Base-by-base conservation (phyloP, 2,329 filamentous ascomycete species). In the Blastomyces gilchristii region DNA sequence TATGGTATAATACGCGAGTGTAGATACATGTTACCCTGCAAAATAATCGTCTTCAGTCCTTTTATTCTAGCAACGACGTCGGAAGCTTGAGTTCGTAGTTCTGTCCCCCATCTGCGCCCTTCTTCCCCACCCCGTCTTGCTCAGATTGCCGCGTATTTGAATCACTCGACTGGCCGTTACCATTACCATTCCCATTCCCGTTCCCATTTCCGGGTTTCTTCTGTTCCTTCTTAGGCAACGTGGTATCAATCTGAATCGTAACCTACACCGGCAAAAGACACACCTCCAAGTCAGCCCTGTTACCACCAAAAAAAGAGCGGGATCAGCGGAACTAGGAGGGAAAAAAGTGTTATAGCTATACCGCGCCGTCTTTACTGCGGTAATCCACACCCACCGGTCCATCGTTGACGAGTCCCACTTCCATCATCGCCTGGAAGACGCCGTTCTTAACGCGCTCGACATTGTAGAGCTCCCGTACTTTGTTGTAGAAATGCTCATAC, bases 371-470 rank as follows among this genome's bases (percentile, higher is more conserved):
- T 69, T 80, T 75, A 76, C 80, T 83, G 75, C 76, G 76, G 75
- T 80, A 84, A 73, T 84, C 79, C 69, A 83, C 74, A 84, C 84
- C 80, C 83, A 87, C 85, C 78, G 85, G 85, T 71, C 85, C 85
- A 71, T 97, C 93, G 68, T 97, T 97, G 59, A 97, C 86, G 39
- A 97, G 77, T 58, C 89, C 88, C 64, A 99, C 93, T 72, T 97
- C 88, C 94, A 99, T 99, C 92, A 96, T 97, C 59, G 94, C 94
- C 72, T 96, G 93, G 75, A 99, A 99, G 39, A 93, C 86, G n/a
- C 95, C 94, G 73, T 99, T 88, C 73, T 96, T 91, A 64, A 99
- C 92, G 67, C 82, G 87, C 9, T 91, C 89, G 7, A 83, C 75
- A 5, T 79, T 75, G 74, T 97, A 96, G 2, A 85, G 81, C 62